phyloP scores from a whole-genome alignment of 768 basidiomycete species.

The Podaxis sp. region DNA sequence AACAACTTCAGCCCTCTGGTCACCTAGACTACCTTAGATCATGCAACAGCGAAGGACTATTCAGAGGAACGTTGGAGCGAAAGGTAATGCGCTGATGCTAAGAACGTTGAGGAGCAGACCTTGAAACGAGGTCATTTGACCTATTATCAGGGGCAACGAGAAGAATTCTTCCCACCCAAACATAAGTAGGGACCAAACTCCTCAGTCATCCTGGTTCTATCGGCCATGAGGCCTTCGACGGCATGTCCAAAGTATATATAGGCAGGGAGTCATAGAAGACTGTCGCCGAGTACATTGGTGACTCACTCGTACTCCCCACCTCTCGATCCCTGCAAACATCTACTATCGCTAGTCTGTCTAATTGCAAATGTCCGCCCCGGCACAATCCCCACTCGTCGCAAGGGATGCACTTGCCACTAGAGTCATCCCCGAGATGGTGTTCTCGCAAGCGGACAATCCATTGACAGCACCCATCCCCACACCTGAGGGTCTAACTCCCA shows the following conservation, averaged over 20 bases:
- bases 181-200: background rate
- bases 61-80: background rate
- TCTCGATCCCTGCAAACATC: too few species aligned
- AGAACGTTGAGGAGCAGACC: background rate
- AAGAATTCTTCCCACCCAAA: background rate
- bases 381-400: background rate
- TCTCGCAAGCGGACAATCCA: slow-evolving; percentile 16
- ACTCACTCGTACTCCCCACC: too few species aligned
- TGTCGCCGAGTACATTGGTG: too few species aligned
- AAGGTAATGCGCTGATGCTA: too few species aligned
- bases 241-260: background rate
- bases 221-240: too few species aligned
- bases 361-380: background rate
- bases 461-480: slow-evolving; percentile 13
- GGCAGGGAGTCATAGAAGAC: background rate
- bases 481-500: slow-evolving; percentile 13
- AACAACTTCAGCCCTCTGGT: too few species aligned
- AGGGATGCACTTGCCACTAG: too few species aligned
- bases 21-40: background rate
- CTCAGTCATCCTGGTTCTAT: background rate
- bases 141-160: background rate
- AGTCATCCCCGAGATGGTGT: background rate
- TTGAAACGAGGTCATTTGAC: background rate
- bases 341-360: too few species aligned
- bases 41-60: background rate